These are phyloP conservation scores for Hypoxylon sp. DNA, from an alignment of 2,329 filamentous ascomycete species.

Conservation along the genomic window DNA sequence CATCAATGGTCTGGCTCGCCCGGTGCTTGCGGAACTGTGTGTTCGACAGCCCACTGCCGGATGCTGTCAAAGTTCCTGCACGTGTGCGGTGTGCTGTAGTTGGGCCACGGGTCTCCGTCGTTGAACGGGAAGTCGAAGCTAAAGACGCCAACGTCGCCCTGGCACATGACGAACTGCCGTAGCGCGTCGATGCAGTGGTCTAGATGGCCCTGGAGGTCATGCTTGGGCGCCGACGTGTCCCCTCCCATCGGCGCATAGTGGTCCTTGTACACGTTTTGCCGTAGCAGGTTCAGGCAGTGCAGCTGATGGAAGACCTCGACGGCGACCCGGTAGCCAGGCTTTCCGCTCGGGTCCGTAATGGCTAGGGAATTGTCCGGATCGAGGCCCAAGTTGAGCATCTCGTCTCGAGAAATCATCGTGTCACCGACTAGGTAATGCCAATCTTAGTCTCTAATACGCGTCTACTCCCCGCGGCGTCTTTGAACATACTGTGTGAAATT, in stretches of 20 bases:
- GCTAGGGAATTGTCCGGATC: constrained; percentile 61
- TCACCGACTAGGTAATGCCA: constrained; percentile 61
- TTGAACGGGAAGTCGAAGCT: constrained; percentile 60
- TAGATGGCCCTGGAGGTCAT: constrained; percentile 55
- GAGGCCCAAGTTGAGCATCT: constrained; percentile 60
- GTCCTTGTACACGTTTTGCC: constrained; percentile 57
- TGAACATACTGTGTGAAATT: constrained; percentile 39
- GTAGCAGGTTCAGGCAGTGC: constrained; percentile 58
- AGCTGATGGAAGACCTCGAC: constrained; percentile 66
- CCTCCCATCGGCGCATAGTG: constrained; percentile 58
- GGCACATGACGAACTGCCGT: constrained; percentile 62
- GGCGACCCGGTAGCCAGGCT: constrained; percentile 66
- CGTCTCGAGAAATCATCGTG: constrained; percentile 64
- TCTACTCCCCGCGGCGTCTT: not conserved
- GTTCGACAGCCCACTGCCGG: constrained; percentile 59
- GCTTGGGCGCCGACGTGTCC: constrained; percentile 54
- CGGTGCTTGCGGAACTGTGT: constrained; percentile 52
- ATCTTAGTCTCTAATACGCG: constrained; percentile 2
- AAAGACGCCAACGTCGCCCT: constrained; percentile 62
- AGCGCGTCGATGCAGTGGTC: constrained; percentile 64
- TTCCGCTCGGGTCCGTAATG: constrained; percentile 62
- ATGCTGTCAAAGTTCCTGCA: constrained; percentile 63
- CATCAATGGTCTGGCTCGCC: constrained; percentile 45
- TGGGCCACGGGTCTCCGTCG: constrained; percentile 59
- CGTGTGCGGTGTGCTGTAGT: constrained; percentile 61